phyloP scores from a whole-genome alignment of 805 yeast species.

The Candida easanensis region DNA sequence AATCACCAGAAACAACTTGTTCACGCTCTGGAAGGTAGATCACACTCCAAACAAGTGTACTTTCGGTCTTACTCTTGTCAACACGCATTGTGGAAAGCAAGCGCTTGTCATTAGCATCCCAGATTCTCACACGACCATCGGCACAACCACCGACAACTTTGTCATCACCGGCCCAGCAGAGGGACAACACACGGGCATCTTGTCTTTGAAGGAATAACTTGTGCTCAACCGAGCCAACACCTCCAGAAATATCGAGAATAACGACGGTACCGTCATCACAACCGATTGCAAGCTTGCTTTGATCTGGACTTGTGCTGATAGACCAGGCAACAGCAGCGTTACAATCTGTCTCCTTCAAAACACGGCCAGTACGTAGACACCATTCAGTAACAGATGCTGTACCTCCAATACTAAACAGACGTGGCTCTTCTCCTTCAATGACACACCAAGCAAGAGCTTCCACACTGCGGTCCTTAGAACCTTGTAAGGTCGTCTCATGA shows the following conservation, averaged over 20 bases:
- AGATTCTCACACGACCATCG: slow-evolving; percentile 85
- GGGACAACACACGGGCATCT: slow-evolving; percentile 72
- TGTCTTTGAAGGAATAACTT: slow-evolving; percentile 76
- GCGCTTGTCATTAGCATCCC: slow-evolving; percentile 54
- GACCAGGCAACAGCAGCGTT: slow-evolving; percentile 96
- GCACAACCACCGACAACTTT: slow-evolving; percentile 90
- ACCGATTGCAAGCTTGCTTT: slow-evolving; percentile 75
- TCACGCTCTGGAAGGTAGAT: slow-evolving; percentile 55
- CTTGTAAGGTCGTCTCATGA: slow-evolving; percentile 69
- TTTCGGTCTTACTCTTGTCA: slow-evolving; percentile 80
- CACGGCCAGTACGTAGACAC: slow-evolving; percentile 74
- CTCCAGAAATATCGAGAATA: slow-evolving; percentile 79
- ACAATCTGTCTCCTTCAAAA: slow-evolving; percentile 76
- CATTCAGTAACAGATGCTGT: slow-evolving; percentile 90
- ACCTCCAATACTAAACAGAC: slow-evolving; percentile 93
- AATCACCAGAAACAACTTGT: slow-evolving; percentile 93
- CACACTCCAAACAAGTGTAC: slow-evolving; percentile 91
- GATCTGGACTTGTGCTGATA: slow-evolving; percentile 59
- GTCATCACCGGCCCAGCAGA: slow-evolving; percentile 70
- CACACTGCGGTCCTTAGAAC: slow-evolving; percentile 79
- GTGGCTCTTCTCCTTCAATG: slow-evolving; percentile 46
- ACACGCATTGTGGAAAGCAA: slow-evolving; percentile 85
- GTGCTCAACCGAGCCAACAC: slow-evolving; percentile 79
- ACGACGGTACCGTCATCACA: slow-evolving; percentile 95
- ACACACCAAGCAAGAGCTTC: slow-evolving; percentile 87